A percentile compares a stretch with the other conserved stretches of the same genome.
These are phyloP conservation scores for Scalesia atractyloides DNA, from an alignment of 129 eudicot genomes.

Conservation along the genomic window DNA sequence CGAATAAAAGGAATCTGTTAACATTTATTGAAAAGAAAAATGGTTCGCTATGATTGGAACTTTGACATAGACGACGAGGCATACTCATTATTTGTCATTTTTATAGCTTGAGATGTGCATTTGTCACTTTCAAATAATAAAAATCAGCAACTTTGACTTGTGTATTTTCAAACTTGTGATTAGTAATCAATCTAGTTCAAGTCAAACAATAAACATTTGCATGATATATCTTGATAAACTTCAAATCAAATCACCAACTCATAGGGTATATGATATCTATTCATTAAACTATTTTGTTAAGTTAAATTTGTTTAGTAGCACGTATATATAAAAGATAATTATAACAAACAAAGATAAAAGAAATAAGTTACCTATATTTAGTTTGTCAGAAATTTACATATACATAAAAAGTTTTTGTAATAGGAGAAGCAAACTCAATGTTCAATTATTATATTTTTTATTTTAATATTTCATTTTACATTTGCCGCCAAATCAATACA, in stretches of 20 bases:
- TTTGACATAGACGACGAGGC: neutral
- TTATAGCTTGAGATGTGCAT: constrained; percentile 5
- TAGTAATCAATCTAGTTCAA: neutral
- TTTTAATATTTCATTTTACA: no score
- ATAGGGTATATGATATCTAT: neutral
- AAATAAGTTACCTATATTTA: no score
- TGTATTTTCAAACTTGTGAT: neutral
- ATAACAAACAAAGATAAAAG: neutral
- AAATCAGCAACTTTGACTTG: constrained; percentile 4
- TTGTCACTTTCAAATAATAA: constrained; percentile 6
- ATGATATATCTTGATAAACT: neutral
- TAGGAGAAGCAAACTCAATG: no score
- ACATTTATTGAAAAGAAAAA: neutral
- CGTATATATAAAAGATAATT: no score
- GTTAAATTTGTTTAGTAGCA: neutral
- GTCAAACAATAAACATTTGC: neutral
- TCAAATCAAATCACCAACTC: neutral
- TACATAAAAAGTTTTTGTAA: no score
- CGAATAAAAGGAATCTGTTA: neutral
- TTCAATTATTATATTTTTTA: no score
- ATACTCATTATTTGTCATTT: constrained; percentile 7
- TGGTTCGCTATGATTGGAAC: neutral
- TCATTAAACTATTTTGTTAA: neutral
- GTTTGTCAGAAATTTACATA: no score
- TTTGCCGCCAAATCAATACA: no score